These are phyloP conservation scores for Penicillium expansum DNA, from an alignment of 2,329 filamentous ascomycete species.

Conservation along the genomic window DNA sequence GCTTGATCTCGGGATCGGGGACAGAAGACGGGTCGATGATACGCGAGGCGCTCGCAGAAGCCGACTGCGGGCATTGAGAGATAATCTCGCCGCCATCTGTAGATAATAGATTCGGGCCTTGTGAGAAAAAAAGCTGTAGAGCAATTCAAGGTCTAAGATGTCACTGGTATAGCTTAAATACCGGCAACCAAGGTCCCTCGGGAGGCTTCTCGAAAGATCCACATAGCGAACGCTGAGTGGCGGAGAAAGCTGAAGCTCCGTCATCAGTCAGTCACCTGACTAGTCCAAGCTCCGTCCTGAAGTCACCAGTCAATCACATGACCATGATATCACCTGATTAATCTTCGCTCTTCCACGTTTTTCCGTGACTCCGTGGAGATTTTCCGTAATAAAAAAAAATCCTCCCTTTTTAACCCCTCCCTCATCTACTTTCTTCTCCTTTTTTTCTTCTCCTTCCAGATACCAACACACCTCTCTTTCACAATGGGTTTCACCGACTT, in stretches of 20 bases:
- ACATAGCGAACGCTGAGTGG: slow-evolving; percentile 30
- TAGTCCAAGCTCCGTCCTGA: no score
- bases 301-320: slow-evolving; percentile 1
- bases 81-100: slow-evolving; percentile 36
- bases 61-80: slow-evolving; percentile 28
- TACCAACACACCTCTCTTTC: slow-evolving; percentile 27
- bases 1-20: slow-evolving; percentile 20
- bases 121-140: neutral
- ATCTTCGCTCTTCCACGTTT: slow-evolving; percentile 16
- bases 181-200: slow-evolving; percentile 12
- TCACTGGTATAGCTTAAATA: slow-evolving; percentile 12
- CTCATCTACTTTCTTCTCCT: slow-evolving; percentile 25
- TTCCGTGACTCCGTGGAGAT: slow-evolving; percentile 10
- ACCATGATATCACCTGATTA: slow-evolving; percentile 13
- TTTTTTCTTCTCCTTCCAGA: slow-evolving; percentile 19
- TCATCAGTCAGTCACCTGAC: slow-evolving; percentile 17
- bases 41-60: slow-evolving; percentile 29
- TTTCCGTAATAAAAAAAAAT: slow-evolving; percentile 27
- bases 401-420: slow-evolving; percentile 32
- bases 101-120: neutral
- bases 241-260: slow-evolving; percentile 28
- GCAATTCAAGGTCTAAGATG: neutral
- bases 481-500: slow-evolving; percentile 68
- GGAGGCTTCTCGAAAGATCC: slow-evolving; percentile 41
- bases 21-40: slow-evolving; percentile 20